These are phyloP conservation scores for Pseudopediastrum boryanum DNA, from an alignment of 139 green algal species.

Conservation along the genomic window DNA sequence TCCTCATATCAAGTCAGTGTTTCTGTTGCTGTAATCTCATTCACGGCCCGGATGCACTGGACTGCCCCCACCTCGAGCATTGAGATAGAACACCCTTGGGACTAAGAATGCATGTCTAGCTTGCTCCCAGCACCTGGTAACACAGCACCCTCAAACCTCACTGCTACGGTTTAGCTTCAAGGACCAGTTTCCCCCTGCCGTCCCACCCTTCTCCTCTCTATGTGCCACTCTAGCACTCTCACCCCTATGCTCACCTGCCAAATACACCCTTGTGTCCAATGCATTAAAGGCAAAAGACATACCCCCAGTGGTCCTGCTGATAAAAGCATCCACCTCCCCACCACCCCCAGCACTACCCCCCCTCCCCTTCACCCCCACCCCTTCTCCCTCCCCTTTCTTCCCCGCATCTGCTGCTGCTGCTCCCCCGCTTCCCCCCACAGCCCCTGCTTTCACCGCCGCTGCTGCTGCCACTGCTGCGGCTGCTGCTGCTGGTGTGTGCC, in stretches of 20 bases:
- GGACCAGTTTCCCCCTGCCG: too few species aligned
- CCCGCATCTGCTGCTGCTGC: constrained; percentile 11
- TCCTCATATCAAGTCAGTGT: too few species aligned
- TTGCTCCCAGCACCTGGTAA: too few species aligned
- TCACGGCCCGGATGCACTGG: too few species aligned
- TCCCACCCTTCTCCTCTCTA: too few species aligned
- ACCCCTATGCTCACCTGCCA: constrained; percentile 57
- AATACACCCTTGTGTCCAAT: constrained; percentile 72
- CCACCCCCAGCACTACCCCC: not conserved
- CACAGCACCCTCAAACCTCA: too few species aligned
- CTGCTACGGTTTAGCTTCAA: too few species aligned
- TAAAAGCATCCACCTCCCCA: constrained; percentile 70
- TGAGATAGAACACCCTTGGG: too few species aligned
- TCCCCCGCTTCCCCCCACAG: not conserved
- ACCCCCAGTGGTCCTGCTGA: constrained; percentile 72
- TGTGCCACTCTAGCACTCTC: not conserved
- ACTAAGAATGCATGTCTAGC: too few species aligned
- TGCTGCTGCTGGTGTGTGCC: constrained; percentile 15
- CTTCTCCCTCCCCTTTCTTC: not conserved
- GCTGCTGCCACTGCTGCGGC: constrained; percentile 13
- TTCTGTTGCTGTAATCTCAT: too few species aligned
- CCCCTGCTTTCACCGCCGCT: not conserved
- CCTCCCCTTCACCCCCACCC: not conserved
- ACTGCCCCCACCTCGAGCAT: too few species aligned
- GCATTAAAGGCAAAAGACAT: constrained; percentile 86